Conservation (phyloP, 805 yeast genomes). For the Brettanomyces nanus region DNA sequence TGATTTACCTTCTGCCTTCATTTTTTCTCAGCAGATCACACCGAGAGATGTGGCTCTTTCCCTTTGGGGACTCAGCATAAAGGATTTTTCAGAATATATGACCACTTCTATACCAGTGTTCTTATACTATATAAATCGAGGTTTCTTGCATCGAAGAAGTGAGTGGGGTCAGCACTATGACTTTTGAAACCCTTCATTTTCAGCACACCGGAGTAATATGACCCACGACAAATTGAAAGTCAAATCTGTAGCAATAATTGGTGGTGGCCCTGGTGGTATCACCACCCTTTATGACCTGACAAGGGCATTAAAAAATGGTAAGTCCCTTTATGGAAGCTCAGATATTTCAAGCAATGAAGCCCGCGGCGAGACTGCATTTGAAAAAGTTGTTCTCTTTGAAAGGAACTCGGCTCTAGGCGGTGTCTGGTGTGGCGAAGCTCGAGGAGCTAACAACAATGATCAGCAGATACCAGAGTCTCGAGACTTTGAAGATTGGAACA, state of each 20-base stretch:
- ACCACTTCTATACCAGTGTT: too few species aligned
- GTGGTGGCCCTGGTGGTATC: conserved; percentile 34
- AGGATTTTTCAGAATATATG: too few species aligned
- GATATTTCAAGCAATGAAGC: conserved; percentile 9
- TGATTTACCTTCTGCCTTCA: too few species aligned
- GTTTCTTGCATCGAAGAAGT: too few species aligned
- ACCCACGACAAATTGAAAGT: conserved; percentile 2
- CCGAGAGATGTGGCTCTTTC: too few species aligned
- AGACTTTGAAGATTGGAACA: conserved; percentile 1
- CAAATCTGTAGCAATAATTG: conserved; percentile 27
- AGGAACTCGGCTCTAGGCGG: conserved; percentile 33
- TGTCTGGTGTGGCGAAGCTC: conserved; percentile 26
- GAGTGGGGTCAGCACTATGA: too few species aligned
- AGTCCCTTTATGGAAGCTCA: conserved; percentile 1
- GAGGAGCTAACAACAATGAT: conserved; percentile 11
- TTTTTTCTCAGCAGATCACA: too few species aligned
- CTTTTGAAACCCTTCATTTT: too few species aligned
- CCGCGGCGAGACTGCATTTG: conserved; percentile 21
- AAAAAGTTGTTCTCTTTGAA: conserved; percentile 31
- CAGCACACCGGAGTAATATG: too few species aligned
- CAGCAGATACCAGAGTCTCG: conserved; percentile 14
- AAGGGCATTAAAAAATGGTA: conserved; percentile 21
- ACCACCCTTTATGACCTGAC: conserved; percentile 27
- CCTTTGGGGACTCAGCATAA: too few species aligned
- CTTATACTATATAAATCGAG: too few species aligned